Conservation (phyloP, 2,329 filamentous ascomycete species). For the Raffaelea albimanens region DNA sequence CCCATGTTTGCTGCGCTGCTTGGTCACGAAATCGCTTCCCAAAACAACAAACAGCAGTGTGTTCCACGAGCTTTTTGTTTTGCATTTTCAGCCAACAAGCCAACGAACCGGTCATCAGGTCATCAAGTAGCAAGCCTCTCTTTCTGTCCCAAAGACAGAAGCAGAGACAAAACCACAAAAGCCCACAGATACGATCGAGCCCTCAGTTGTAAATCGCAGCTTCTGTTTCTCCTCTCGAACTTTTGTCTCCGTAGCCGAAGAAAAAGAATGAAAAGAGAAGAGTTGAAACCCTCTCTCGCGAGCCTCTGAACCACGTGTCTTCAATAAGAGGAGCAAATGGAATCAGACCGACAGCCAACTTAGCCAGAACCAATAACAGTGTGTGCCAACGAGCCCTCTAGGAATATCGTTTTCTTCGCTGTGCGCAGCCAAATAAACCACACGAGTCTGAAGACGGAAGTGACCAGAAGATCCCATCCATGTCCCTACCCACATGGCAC, state of each 20-base stretch:
- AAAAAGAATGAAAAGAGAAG: neutral
- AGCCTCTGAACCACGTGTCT: neutral
- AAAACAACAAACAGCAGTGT: no score
- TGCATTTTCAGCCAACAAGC: constrained; percentile 1
- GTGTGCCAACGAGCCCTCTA: constrained; percentile 28
- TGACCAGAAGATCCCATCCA: no score
- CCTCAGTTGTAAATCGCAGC: constrained; percentile 9
- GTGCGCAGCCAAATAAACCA: constrained; percentile 15
- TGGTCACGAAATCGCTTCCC: no score
- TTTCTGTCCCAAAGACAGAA: neutral
- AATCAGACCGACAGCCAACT: constrained; percentile 47
- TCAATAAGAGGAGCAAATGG: neutral
- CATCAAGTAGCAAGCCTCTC: constrained; percentile 4
- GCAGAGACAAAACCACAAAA: constrained; percentile 12
- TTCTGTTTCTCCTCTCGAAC: neutral
- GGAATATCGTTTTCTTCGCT: constrained; percentile 27
- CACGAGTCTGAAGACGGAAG: no score
- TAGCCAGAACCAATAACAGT: constrained; percentile 31
- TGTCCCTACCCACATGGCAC: constrained; percentile 10
- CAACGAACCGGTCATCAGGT: constrained; percentile 9
- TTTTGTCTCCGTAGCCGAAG: neutral
- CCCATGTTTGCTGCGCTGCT: no score
- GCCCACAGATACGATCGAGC: constrained; percentile 19
- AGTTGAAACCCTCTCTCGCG: constrained; percentile 3
- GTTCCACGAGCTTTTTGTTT: constrained; percentile 4